These are phyloP conservation scores for Metschnikowia reukaufii DNA, from an alignment of 805 yeast species.

Conservation along the genomic window DNA sequence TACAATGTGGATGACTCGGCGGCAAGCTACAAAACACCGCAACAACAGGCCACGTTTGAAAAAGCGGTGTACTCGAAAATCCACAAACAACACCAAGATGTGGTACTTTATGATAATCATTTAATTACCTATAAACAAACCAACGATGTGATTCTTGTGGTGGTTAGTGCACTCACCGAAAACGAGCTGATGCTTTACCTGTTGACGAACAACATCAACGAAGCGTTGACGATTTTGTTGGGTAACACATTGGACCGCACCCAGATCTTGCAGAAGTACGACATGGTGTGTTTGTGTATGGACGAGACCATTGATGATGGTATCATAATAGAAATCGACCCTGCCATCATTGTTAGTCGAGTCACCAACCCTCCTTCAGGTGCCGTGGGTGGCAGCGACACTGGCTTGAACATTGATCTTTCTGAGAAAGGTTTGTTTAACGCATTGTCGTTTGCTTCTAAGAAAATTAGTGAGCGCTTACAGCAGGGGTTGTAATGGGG, in stretches of 20 bases:
- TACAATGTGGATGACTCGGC: slow-evolving; percentile 50
- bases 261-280: slow-evolving; percentile 78
- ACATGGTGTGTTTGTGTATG: slow-evolving; percentile 77
- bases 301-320: slow-evolving; percentile 96
- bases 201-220: slow-evolving; percentile 73
- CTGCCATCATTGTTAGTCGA: slow-evolving; percentile 81
- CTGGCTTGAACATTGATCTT: slow-evolving; percentile 59
- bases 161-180: slow-evolving; percentile 76
- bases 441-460: slow-evolving; percentile 86
- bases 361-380: slow-evolving; percentile 78
- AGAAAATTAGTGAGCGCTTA: slow-evolving; percentile 52
- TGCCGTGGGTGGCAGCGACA: slow-evolving; percentile 49
- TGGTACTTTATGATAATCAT: slow-evolving; percentile 74
- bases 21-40: slow-evolving; percentile 46
- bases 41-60: slow-evolving; percentile 79
- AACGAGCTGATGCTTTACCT: slow-evolving; percentile 81
- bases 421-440: slow-evolving; percentile 75
- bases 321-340: slow-evolving; percentile 84
- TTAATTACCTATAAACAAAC: slow-evolving; percentile 84
- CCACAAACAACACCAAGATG: slow-evolving; percentile 77
- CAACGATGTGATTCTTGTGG: slow-evolving; percentile 68
- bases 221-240: slow-evolving; percentile 76
- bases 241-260: slow-evolving; percentile 72
- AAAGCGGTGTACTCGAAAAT: slow-evolving; percentile 68
- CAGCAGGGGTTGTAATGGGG: slow-evolving; percentile 46